Base-by-base conservation (phyloP, 768 basidiomycete genomes). In the Daedalea quercina region DNA sequence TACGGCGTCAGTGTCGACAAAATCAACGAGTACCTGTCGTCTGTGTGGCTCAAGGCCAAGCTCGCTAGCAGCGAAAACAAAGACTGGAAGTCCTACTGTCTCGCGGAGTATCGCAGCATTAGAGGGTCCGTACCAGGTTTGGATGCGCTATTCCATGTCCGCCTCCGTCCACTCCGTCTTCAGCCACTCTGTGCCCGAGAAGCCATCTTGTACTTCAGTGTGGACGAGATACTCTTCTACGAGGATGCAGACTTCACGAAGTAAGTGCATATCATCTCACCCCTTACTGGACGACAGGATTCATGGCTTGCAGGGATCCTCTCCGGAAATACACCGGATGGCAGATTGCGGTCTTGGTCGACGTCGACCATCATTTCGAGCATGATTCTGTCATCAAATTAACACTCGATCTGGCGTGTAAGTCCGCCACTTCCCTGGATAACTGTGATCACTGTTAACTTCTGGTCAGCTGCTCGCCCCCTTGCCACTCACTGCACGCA, bases 171-270 rank as follows among this genome's bases (percentile, higher is more conserved):
- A 6, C 65, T 63, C 6, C 56, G 57, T 17, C 53, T 68, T 46
- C 44, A 57, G 26, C 57, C 63, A 6, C 44, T 67, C 13, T 68
- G 67, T 53, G 49, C 60, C 17, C 57, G 56, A n/a, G 67, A 68
- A 52, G 63, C 60, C 11, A 53, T 67, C 37, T 34, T 67, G 2
- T 63, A 54, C 25, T 61, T 66, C 57, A 57, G 52, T 17, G 50
- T 68, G 47, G 55, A 63, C 20, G 61, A 63, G 35, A 25, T 61
- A 26, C 50, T 55, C 3, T 63, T 63, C 53, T 65, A 56, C 51
- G 54, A 57, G 9, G 35, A 47, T 6, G 43, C 49, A 3, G 55
- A 60, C 33, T 56, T 60, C 47, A 34, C 37, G 11, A 42, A 26
- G 63, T 61, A 46, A 47, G 60, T 26, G 23, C 17, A 7, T 20